phyloP scores from a whole-genome alignment of 2,329 filamentous ascomycete species.

The Peltaster fructicola region DNA sequence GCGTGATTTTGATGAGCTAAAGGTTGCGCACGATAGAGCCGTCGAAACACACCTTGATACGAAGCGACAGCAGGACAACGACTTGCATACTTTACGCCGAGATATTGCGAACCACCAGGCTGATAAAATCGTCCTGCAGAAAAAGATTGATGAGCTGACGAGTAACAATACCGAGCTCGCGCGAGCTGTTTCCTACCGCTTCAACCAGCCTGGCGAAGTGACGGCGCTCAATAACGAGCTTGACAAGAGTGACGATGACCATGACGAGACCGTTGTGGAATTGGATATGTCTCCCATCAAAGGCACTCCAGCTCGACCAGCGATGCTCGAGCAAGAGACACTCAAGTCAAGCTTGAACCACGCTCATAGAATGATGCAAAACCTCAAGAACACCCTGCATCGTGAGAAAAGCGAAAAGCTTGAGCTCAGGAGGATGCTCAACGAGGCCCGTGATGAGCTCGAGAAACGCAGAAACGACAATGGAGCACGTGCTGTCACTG shows the following conservation, averaged over 20 bases:
- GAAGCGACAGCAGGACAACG: slow-evolving; percentile 74
- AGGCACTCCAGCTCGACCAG: slow-evolving; percentile 64
- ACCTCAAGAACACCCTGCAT: slow-evolving; percentile 83
- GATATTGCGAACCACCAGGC: slow-evolving; percentile 61
- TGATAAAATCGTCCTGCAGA: slow-evolving; percentile 61
- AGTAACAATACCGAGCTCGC: slow-evolving; percentile 84
- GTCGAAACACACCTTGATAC: slow-evolving; percentile 60
- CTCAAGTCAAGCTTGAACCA: slow-evolving; percentile 86
- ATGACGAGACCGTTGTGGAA: slow-evolving; percentile 76
- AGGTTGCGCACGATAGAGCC: slow-evolving; percentile 59
- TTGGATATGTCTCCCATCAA: slow-evolving; percentile 71
- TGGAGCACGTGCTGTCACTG: slow-evolving; percentile 28
- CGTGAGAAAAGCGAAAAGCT: slow-evolving; percentile 98
- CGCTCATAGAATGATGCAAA: slow-evolving; percentile 91
- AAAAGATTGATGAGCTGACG: slow-evolving; percentile 73
- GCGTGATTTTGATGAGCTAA: slow-evolving; percentile 81
- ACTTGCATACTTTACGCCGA: slow-evolving; percentile 67
- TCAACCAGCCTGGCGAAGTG: slow-evolving; percentile 29
- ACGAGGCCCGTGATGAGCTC: slow-evolving; percentile 85
- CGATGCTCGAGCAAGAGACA: slow-evolving; percentile 86
- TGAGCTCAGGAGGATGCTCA: slow-evolving; percentile 83
- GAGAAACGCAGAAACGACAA: slow-evolving; percentile 40
- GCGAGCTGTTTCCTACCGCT: slow-evolving; percentile 59
- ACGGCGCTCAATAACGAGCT: slow-evolving; percentile 31
- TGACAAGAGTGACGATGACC: slow-evolving; percentile 31